Conservation (phyloP, 2,329 filamentous ascomycete genomes). For the Xylariaceae sp. region DNA sequence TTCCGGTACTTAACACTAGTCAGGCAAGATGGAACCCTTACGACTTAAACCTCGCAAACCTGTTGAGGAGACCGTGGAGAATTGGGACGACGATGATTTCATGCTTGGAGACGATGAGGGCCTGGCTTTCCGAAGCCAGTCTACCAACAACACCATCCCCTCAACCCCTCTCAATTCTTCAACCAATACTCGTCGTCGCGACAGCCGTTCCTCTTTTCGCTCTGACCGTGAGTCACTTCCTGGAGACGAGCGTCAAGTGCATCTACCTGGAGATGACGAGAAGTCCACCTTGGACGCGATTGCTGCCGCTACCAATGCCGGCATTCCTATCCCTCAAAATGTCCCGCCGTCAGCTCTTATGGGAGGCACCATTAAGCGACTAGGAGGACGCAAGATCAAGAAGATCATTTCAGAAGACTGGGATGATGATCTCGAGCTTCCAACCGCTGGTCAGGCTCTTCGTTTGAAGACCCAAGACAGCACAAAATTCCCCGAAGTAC, state of each 20-base stretch:
- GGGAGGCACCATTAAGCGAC: conserved; percentile 87
- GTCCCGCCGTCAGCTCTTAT: conserved; percentile 84
- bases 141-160: conserved; percentile 36
- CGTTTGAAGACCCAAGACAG: conserved; percentile 62
- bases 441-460: conserved; percentile 54
- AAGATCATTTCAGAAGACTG: conserved; percentile 76
- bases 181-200: conserved; percentile 52
- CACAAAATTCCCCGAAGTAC: conserved; percentile 60
- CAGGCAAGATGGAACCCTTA: conserved; percentile 49
- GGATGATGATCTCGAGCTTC: conserved; percentile 73
- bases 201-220: conserved; percentile 78
- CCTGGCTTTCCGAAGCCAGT: conserved; percentile 54
- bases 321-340: conserved; percentile 84
- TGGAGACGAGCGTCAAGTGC: conserved; percentile 82
- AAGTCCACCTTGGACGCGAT: conserved; percentile 81
- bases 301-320: conserved; percentile 78
- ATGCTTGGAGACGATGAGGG: conserved; percentile 62
- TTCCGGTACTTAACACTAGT: conserved; percentile 4
- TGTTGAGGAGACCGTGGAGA: conserved; percentile 63
- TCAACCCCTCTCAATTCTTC: conserved; percentile 33
- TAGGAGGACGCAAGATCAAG: conserved; percentile 71
- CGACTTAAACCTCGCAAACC: conserved; percentile 51
- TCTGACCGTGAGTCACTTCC: conserved; percentile 75
- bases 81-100: conserved; percentile 77
- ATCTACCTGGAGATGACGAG: conserved; percentile 81